A percentile compares a stretch with the other conserved stretches of the same genome.
These are phyloP conservation scores for Plasmodium billcollinsi DNA, from an alignment of 169 alveolate species.

Conservation along the genomic window DNA sequence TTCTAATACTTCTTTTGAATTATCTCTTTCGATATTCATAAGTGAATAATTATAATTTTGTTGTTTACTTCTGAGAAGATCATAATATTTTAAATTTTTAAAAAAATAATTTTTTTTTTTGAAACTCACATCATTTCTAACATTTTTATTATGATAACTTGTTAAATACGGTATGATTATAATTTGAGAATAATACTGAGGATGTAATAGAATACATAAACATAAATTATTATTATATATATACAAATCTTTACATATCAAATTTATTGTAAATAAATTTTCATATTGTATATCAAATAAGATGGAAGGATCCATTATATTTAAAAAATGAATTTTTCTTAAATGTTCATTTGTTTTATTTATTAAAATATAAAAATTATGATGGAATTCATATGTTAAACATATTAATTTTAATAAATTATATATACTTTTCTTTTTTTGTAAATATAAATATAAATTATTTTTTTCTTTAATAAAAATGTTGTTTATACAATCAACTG, in stretches of 20 bases:
- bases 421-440: conserved; percentile 61
- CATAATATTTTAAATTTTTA: background rate
- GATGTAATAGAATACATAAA: conserved; percentile 51
- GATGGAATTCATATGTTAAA: conserved; percentile 71
- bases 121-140: background rate
- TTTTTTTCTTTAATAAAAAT: conserved; percentile 41
- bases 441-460: conserved; percentile 40
- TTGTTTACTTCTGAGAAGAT: background rate
- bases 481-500: conserved; percentile 45
- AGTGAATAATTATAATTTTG: background rate
- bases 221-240: conserved; percentile 13
- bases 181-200: conserved; percentile 45
- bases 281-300: conserved; percentile 19
- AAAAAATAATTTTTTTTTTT: conserved; percentile 20
- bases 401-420: conserved; percentile 20
- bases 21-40: background rate
- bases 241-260: conserved; percentile 13
- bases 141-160: background rate
- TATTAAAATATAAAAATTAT: conserved; percentile 24
- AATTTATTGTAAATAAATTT: conserved; percentile 31
- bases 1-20: background rate
- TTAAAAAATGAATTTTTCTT: conserved; percentile 42
- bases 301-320: background rate
- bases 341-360: conserved; percentile 53
- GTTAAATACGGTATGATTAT: conserved; percentile 32